Evolutionary conservation across 2,329 filamentous ascomycete genomes (phyloP), one percentile per base, ranked within the genome.

Genomic region (Plectosphaerella plurivora): DNA sequence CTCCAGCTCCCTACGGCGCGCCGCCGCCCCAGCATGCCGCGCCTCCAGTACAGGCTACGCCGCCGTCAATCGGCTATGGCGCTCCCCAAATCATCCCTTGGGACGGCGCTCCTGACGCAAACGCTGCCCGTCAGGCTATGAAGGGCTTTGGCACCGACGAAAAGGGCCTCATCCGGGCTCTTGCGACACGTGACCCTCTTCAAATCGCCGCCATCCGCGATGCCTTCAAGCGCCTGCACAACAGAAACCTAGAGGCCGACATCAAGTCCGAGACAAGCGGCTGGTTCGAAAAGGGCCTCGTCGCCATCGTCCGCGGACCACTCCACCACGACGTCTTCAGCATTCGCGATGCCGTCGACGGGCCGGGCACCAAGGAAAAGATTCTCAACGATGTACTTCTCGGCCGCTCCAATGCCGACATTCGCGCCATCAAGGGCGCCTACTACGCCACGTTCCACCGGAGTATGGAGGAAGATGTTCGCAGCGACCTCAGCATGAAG

Each of bases 131-230:
- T 50, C 81, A 81, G 60, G 90, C 93, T 2, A 96, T 97, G 91
- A 96, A 96, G 69, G 91, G 91, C 0, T 89, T 96, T 56, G 93
- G 92, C 35, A 97, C 92, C 0, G 84, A 97, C 62, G 92, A 97
- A 68, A 87, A 84, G 62, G 69, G 80, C 0, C 73, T 97, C 15
- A 92, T 96, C 57, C 73, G 76, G 2, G 73, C 86, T 3, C 74
- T 97, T 9, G 73, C 87, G 3, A 81, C 78, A 59, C 86, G 91
- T 57, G 89, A 95, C 57, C 88, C 92, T 1, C 74, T 91, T 5
- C 89, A 96, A 66, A 79, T 94, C 56, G 81, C 86, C 47, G 75
- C 82, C 9, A 76, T 95, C 49, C 82, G 85, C 52, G 67, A 77
- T 8, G 79, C 87, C 3, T 97, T 88, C 72, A 73, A 83, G 47